Conservation (phyloP, 768 basidiomycete genomes). For the Boletellus ananas region DNA sequence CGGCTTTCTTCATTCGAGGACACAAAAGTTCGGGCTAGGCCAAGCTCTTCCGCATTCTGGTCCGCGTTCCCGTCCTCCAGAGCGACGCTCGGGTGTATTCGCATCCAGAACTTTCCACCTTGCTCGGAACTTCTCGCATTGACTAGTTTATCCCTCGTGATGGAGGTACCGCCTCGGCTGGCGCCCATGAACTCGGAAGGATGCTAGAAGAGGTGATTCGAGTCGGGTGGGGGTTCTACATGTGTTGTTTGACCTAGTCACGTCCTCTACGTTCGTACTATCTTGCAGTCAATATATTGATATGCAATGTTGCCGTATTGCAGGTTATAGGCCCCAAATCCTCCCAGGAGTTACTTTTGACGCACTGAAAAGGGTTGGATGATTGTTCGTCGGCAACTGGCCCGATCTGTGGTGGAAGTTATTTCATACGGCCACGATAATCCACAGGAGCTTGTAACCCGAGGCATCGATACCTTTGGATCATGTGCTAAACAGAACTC, state of each 20-base stretch:
- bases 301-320: no score
- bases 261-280: no score
- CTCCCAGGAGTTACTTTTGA: no score
- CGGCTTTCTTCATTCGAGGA: conserved; percentile 51
- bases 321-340: no score
- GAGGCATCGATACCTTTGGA: no score
- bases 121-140: conserved; percentile 38
- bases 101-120: conserved; percentile 33
- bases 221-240: conserved; percentile 35
- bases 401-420: no score
- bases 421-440: no score
- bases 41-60: conserved; percentile 80
- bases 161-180: conserved; percentile 71
- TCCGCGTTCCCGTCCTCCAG: conserved; percentile 94
- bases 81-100: conserved; percentile 41
- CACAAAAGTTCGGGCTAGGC: conserved; percentile 91
- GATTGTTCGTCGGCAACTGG: no score
- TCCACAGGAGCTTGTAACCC: no score
- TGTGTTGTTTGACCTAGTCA: background rate
- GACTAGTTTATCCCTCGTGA: conserved; percentile 41
- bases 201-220: conserved; percentile 35
- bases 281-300: background rate
- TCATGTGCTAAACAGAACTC: no score
- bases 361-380: no score
- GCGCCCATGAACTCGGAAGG: conserved; percentile 58